Percentiles rank a stretch among this genome's conserved stretches.
Conservation (phyloP, 1,284 basidiomycete species). For the Apiotrichum domesticum region DNA sequence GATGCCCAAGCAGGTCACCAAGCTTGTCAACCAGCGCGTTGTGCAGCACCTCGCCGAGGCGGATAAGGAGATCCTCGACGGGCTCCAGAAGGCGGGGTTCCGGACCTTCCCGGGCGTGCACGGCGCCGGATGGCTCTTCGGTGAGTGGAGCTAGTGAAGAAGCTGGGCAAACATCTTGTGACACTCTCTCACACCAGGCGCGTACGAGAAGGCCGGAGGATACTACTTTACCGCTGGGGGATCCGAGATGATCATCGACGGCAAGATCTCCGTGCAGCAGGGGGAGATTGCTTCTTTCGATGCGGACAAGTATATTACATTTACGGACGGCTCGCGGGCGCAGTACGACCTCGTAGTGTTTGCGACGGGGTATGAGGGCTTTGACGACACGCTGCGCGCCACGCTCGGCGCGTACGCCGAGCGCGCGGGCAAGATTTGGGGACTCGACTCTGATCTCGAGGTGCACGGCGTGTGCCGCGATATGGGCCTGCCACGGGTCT, state of each 20-base stretch:
- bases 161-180: too few species aligned
- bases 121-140: slow-evolving; percentile 44
- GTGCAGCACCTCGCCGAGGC: slow-evolving; percentile 52
- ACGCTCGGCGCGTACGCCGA: slow-evolving; percentile 53
- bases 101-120: slow-evolving; percentile 55
- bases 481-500: slow-evolving; percentile 38
- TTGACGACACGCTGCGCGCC: slow-evolving; percentile 46
- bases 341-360: slow-evolving; percentile 64
- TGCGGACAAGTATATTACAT: slow-evolving; percentile 54
- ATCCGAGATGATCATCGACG: slow-evolving; percentile 57
- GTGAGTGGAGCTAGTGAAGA: too few species aligned
- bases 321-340: slow-evolving; percentile 60
- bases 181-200: too few species aligned
- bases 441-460: slow-evolving; percentile 57
- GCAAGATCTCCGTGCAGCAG: slow-evolving; percentile 68
- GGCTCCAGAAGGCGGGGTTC: slow-evolving; percentile 58
- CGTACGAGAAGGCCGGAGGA: slow-evolving; percentile 43
- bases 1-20: slow-evolving; percentile 49
- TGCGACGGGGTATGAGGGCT: slow-evolving; percentile 55
- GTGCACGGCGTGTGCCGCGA: slow-evolving; percentile 53
- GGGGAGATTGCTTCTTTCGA: slow-evolving; percentile 52
- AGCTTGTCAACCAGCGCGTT: slow-evolving; percentile 51
- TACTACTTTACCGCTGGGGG: slow-evolving; percentile 53
- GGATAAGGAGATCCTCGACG: slow-evolving; percentile 56
- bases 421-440: slow-evolving; percentile 55